Conservation (phyloP, 805 yeast genomes). For the Zygotorulaspora chibaensis region DNA sequence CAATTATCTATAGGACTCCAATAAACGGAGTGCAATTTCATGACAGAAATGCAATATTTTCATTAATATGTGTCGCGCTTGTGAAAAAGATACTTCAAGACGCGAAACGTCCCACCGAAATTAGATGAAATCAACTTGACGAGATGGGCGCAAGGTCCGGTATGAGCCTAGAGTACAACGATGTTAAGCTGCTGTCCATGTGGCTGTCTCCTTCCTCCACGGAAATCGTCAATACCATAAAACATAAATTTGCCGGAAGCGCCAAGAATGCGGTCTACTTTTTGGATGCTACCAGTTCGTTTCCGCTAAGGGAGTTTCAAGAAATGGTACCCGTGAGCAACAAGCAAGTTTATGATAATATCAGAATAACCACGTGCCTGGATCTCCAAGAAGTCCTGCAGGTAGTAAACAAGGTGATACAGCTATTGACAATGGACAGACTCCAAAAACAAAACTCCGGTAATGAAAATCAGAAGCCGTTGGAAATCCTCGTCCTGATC, state of each 20-base stretch:
- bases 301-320: conserved; percentile 29
- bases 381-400: conserved; percentile 25
- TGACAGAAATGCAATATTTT: too few species aligned
- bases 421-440: conserved; percentile 10
- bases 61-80: too few species aligned
- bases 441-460: conserved; percentile 3
- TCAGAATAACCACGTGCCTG: conserved; percentile 27
- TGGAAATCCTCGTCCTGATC: conserved; percentile 14
- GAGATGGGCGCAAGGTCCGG: too few species aligned
- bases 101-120: too few species aligned
- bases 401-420: conserved; percentile 16
- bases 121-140: too few species aligned
- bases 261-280: conserved; percentile 21
- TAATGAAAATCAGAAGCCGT: conserved; percentile 1
- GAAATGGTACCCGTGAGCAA: conserved; percentile 16
- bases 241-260: conserved; percentile 3
- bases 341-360: conserved; percentile 24
- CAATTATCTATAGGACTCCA: too few species aligned
- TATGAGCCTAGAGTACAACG: conserved; percentile 3
- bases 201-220: conserved; percentile 15
- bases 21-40: too few species aligned
- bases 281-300: conserved; percentile 31
- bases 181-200: conserved; percentile 13
- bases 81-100: too few species aligned
- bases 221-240: conserved; percentile 11